Base-by-base conservation (phyloP, 441 rosid species). In the Corymbia citriodora region DNA sequence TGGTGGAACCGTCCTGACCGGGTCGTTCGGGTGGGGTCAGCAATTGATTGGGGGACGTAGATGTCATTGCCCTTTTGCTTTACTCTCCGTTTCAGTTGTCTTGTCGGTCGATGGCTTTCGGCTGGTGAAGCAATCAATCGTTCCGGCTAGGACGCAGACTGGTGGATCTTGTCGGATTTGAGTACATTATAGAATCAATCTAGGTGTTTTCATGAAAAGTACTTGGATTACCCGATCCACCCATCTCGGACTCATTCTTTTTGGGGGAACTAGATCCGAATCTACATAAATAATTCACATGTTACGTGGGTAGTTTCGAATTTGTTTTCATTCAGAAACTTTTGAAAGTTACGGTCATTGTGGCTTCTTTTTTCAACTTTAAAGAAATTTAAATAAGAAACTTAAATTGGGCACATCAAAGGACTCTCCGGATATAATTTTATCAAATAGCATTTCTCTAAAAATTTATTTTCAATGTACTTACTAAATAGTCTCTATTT, bases 291-390 rank as follows among this genome's bases (percentile, higher is more conserved):
- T n/a, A 4, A n/a, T 65, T 65, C 36, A 31, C 10, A n/a, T 15
- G 74, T n/a, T 65, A n/a, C 4, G 23, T 55, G 8, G 57, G 18
- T 68, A n/a, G 9, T 8, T n/a, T n/a, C 3, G 4, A 65, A n/a
- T 15, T n/a, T 9, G 0, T n/a, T n/a, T 36, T 36, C 40, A 7
- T n/a, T 13, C 4, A 1, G 1, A 7, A 63, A 63, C n/a, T 14
- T 53, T 27, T 14, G 1, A 6, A 61, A 61, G 15, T 61, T 61
- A 61, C 2, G 0, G 9, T 55, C 25, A 55, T 55, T 55, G 10
- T 40, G 23, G 8, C 21, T 57, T 21, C 23, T 54, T 54, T 54
- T 54, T 17, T 50, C 10, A 10, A 50, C 10, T 50, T 50, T 52
- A 52, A 52, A 52, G 16, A 10, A 12, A 12, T 52, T 52, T 4